Evolutionary conservation across 1,284 basidiomycete species (phyloP).

Genomic region (Sparassis latifolia): DNA sequence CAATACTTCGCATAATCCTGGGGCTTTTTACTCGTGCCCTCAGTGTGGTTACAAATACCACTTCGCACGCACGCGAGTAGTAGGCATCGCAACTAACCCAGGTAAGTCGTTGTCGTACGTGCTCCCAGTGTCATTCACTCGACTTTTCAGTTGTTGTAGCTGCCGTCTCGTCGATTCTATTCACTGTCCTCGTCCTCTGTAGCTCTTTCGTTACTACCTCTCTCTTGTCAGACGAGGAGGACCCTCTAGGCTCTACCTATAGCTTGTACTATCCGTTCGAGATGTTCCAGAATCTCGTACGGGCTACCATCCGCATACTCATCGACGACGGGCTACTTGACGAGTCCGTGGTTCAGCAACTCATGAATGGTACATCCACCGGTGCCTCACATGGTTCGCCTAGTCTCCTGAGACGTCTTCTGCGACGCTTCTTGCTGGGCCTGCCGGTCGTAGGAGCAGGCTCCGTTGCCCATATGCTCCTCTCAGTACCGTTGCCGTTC

Average conservation of each 20-base stretch:
- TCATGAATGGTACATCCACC: slow-evolving; percentile 4
- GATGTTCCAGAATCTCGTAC: slow-evolving; percentile 55
- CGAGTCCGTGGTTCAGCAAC: slow-evolving; percentile 24
- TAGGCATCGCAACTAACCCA: slow-evolving; percentile 70
- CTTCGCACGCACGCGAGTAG: slow-evolving; percentile 58
- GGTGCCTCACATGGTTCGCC: slow-evolving; percentile 25
- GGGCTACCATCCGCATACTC: slow-evolving; percentile 57
- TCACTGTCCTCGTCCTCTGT: slow-evolving; percentile 58
- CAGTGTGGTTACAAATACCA: slow-evolving; percentile 73
- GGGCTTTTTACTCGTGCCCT: slow-evolving; percentile 67
- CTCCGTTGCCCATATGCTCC: slow-evolving; percentile 66
- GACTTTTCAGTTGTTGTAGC: slow-evolving; percentile 51
- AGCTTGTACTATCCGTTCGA: slow-evolving; percentile 49
- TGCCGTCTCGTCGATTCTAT: slow-evolving; percentile 55
- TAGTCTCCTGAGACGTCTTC: slow-evolving; percentile 45
- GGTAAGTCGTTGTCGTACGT: slow-evolving; percentile 31
- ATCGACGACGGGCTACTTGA: slow-evolving; percentile 46
- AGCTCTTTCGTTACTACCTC: slow-evolving; percentile 70
- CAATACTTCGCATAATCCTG: slow-evolving; percentile 45
- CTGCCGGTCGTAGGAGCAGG: slow-evolving; percentile 71
- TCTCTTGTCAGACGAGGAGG: slow-evolving; percentile 45
- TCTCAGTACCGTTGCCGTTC: slow-evolving; percentile 56
- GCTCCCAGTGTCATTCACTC: slow-evolving; percentile 1
- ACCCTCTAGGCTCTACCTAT: slow-evolving; percentile 33
- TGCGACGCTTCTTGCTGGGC: slow-evolving; percentile 65